A percentile compares a stretch with the other conserved stretches of the same genome.
phyloP scores from a whole-genome alignment of 306 rosid genomes.

The Fragaria nilgerrensis region DNA sequence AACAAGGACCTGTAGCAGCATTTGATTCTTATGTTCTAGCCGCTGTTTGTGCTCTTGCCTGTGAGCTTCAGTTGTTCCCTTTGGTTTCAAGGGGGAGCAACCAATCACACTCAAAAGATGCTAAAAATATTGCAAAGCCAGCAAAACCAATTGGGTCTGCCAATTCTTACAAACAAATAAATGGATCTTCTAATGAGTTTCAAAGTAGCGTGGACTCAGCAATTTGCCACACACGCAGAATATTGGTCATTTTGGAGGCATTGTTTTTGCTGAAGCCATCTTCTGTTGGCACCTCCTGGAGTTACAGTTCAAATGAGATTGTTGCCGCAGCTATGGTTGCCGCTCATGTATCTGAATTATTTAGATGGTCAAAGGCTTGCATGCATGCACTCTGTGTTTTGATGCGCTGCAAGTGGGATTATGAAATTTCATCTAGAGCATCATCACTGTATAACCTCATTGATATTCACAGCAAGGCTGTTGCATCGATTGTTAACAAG shows the following conservation, averaged over 20 bases:
- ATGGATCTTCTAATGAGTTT: constrained; percentile 60
- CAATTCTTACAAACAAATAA: constrained; percentile 28
- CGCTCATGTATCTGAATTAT: constrained; percentile 92
- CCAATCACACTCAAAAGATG: constrained; percentile 44
- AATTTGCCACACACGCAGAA: constrained; percentile 80
- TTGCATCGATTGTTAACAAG: constrained; percentile 82
- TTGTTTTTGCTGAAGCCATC: constrained; percentile 88
- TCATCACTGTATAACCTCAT: constrained; percentile 88
- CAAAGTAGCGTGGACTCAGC: constrained; percentile 74
- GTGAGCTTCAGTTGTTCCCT: constrained; percentile 93
- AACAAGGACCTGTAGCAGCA: constrained; percentile 90
- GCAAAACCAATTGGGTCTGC: constrained; percentile 60
- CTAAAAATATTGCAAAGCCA: constrained; percentile 45
- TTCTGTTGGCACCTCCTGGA: constrained; percentile 96
- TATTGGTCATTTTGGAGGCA: constrained; percentile 87
- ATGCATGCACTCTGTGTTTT: constrained; percentile 89
- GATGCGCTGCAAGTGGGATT: constrained; percentile 92
- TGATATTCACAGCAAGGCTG: constrained; percentile 89
- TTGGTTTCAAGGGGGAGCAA: constrained; percentile 53
- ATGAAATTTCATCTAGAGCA: constrained; percentile 80
- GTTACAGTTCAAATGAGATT: constrained; percentile 94
- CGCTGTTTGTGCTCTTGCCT: constrained; percentile 94
- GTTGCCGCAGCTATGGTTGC: constrained; percentile 99
- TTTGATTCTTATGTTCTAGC: constrained; percentile 98
- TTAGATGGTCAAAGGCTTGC: constrained; percentile 94